Base-by-base conservation (phyloP, 2,329 filamentous ascomycete species). In the Cercospora brassicicola region DNA sequence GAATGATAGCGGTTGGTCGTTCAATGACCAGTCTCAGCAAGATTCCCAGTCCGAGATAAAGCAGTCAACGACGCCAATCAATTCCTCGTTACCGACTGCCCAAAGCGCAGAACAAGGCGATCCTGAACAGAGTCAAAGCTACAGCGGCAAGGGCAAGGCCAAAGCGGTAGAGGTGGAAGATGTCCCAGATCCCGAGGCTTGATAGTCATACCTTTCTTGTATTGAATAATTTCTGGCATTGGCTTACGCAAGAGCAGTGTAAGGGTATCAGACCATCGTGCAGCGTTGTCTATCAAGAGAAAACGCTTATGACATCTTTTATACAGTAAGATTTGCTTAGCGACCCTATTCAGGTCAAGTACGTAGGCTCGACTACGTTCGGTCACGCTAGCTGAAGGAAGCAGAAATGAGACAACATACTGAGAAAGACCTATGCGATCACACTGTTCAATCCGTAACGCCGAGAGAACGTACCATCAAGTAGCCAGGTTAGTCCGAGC, bases 131-230 rank as follows among this genome's bases (percentile, higher is more conserved):
- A 42, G 59, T 55, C n/a, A 64, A 13, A 59, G 64, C 42, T 71
- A 73, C 36, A 70, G 66, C 28, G 75, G 72, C 28, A 78, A 80
- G 70, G 77, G 72, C 5, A 76, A 80, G 66, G 77, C 71, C 3
- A 76, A 73, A 59, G 78, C 80, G 23, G 78, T 79, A 1, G 79
- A 80, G 30, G 76, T 82, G 13, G 81, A 82, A 65, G 81, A 82
- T 64, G 76, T 71, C 8, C 71, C 72, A 8, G 77, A 79, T 56
- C 63, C 72, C 8, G 73, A 75, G 13, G 56, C 65, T 55, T 67
- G 48, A 61, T 18, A 60, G 15, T 15, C 31, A 53, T 28, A 33
- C 2, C 4, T 9, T 20, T 30, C 42, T 7, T 61, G 55, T 55
- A 56, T 42, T 20, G 31, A 13, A 30, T 45, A 57, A 2, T 11